These are phyloP conservation scores for Santalum album DNA, from an alignment of 164 flowering plant genomes.

Conservation along the genomic window DNA sequence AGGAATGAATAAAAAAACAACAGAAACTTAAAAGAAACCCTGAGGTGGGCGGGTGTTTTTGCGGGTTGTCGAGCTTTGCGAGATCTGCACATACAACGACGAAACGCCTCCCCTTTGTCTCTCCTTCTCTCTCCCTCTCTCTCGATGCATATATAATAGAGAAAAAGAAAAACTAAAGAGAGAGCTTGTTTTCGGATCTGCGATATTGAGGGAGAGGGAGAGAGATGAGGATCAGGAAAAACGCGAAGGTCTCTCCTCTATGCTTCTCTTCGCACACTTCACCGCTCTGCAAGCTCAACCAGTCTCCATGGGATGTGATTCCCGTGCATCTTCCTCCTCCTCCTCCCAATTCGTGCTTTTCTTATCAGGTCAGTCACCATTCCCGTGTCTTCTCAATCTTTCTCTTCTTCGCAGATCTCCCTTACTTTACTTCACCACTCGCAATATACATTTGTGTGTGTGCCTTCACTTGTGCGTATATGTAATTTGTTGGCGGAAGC, in stretches of 20 bases:
- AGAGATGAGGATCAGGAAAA: not conserved
- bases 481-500: not conserved
- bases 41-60: not conserved
- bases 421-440: too few relatives aligned
- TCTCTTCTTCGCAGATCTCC: too few relatives aligned
- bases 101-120: too few relatives aligned
- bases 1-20: not conserved
- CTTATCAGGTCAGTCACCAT: too few relatives aligned
- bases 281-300: slow-evolving; percentile 40
- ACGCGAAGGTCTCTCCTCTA: not conserved
- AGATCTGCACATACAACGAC: not conserved
- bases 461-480: too few relatives aligned
- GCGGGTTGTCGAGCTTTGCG: not conserved
- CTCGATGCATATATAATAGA: too few relatives aligned
- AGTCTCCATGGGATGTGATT: slow-evolving; percentile 54
- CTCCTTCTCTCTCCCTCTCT: too few relatives aligned
- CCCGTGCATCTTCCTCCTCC: slow-evolving; percentile 3
- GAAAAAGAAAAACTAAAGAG: not conserved
- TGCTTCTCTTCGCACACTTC: not conserved
- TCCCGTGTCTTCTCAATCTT: too few relatives aligned
- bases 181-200: not conserved
- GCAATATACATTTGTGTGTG: too few relatives aligned
- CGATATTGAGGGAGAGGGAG: too few relatives aligned
- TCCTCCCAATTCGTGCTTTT: not conserved
- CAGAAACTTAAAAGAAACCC: not conserved